A percentile compares a stretch with the other conserved stretches of the same genome.
phyloP scores from a whole-genome alignment of 2,329 filamentous ascomycete genomes.

The Fusarium sp. region DNA sequence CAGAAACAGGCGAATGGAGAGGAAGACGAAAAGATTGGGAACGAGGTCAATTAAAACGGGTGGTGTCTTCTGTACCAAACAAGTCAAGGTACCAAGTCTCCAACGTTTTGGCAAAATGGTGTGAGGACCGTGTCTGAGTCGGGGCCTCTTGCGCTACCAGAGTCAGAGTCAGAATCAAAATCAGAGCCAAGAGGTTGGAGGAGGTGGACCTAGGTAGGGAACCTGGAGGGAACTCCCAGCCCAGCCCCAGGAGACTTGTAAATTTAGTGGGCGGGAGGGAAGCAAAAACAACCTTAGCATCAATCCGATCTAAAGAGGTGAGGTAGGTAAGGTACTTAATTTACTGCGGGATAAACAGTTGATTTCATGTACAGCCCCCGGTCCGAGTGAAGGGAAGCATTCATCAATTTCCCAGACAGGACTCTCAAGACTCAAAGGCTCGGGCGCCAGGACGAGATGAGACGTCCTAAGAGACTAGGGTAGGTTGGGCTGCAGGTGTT shows the following conservation, averaged over 20 bases:
- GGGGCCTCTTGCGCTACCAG: constrained; percentile 43
- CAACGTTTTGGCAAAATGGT: constrained; percentile 34
- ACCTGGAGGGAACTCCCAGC: constrained; percentile 26
- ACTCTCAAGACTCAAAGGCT: constrained; percentile 41
- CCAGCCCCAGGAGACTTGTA: constrained; percentile 9
- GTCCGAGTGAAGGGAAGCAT: constrained; percentile 26
- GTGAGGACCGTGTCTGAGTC: constrained; percentile 47
- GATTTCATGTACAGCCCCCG: constrained; percentile 26
- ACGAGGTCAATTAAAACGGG: constrained; percentile 38
- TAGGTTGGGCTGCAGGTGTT: constrained; percentile 44
- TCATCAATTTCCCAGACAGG: constrained; percentile 33
- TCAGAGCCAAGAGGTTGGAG: constrained; percentile 7
- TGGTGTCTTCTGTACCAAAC: constrained; percentile 11
- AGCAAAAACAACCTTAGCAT: constrained; percentile 28
- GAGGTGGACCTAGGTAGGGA: constrained; percentile 21
- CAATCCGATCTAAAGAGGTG: constrained; percentile 5
- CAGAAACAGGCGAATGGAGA: constrained; percentile 39
- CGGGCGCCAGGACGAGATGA: constrained; percentile 50
- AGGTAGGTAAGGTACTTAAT: constrained; percentile 20
- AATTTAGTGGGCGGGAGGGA: constrained; percentile 32
- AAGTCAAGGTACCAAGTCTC: constrained; percentile 18
- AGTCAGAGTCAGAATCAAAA: constrained; percentile 10
- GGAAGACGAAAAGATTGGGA: constrained; percentile 20
- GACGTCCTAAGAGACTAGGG: constrained; percentile 32
- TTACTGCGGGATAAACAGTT: constrained; percentile 19